Base-by-base conservation (phyloP, 2,329 filamentous ascomycete genomes). In the Penicillium olsonii region DNA sequence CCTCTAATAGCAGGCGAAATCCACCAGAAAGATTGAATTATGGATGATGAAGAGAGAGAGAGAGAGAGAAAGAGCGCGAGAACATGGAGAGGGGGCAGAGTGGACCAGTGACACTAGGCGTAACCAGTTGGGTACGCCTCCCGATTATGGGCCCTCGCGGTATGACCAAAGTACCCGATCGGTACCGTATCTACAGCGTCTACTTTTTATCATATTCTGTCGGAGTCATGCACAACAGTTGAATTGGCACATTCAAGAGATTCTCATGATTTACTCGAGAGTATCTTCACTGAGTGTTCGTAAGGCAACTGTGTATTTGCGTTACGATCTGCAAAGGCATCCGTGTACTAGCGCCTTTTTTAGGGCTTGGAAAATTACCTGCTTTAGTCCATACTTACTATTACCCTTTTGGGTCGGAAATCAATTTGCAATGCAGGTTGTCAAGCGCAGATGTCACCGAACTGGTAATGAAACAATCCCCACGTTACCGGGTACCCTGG, bases 401-500 rank as follows among this genome's bases (percentile, higher is more conserved):
- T 18, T 35, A 35, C 33, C 33, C 7, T 35, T 35, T 35, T 35
- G 8, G 33, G 33, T 8, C 33, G 4, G 9, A 31, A 14, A 31
- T 31, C 27, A 31, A n/a, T n/a, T n/a, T n/a, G n/a, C n/a, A 31
- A 12, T 31, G 14, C 27, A 14, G 10, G n/a, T n/a, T n/a, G n/a
- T n/a, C n/a, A n/a, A n/a, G n/a, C n/a, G n/a, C n/a, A n/a, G n/a
- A n/a, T n/a, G n/a, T n/a, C n/a, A n/a, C 33, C 33, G 11, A 35
- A 17, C 24, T 42, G 45, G 45, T 27, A 19, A 26, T n/a, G 20
- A 17, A 29, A 37, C 22, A 34, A 24, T 24, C 46, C 48, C 46
- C 50, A 53, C 49, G 53, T 53, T 58, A 53, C 53, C 49, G 46
- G 49, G 44, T 45, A 42, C 39, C 22, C 22, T 47, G 35, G 41